These are phyloP conservation scores for Protomyces gravidus DNA, from an alignment of 1,139 yeast species.

Conservation along the genomic window DNA sequence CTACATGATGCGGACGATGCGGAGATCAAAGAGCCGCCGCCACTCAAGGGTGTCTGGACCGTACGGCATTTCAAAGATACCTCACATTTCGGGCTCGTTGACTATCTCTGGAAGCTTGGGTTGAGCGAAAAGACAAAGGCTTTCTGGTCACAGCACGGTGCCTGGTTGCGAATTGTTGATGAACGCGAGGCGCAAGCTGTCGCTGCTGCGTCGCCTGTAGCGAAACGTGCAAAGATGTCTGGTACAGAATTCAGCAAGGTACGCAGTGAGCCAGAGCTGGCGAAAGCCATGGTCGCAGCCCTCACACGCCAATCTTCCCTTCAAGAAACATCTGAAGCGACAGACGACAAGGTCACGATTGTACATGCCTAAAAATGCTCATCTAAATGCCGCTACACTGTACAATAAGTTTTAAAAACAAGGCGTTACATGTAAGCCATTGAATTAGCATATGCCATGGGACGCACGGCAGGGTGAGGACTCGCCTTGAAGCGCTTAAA, in stretches of 20 bases:
- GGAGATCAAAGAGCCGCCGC: conserved; percentile 9
- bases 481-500: conserved; percentile 69
- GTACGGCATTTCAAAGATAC: conserved; percentile 10
- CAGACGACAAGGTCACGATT: not conserved
- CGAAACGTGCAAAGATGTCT: not conserved
- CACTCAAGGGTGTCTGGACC: conserved; percentile 22
- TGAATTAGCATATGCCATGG: conserved; percentile 51
- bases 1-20: not conserved
- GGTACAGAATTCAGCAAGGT: not conserved
- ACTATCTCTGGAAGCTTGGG: conserved; percentile 21
- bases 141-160: conserved; percentile 19
- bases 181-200: not conserved
- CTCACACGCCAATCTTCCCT: not conserved
- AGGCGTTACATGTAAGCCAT: not conserved
- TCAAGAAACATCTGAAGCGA: not conserved
- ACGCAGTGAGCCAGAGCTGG: not conserved
- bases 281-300: not conserved
- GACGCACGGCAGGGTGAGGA: conserved; percentile 84
- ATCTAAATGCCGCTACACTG: not conserved
- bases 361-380: not conserved
- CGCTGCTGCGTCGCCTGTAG: not conserved
- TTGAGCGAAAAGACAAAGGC: conserved; percentile 4
- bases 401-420: not conserved
- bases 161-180: conserved; percentile 21
- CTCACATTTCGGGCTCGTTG: conserved; percentile 25